Evolutionary conservation across 306 rosid genomes (phyloP), one percentile per base, ranked within the genome.

Genomic region (Lathyrus tuberosus): DNA sequence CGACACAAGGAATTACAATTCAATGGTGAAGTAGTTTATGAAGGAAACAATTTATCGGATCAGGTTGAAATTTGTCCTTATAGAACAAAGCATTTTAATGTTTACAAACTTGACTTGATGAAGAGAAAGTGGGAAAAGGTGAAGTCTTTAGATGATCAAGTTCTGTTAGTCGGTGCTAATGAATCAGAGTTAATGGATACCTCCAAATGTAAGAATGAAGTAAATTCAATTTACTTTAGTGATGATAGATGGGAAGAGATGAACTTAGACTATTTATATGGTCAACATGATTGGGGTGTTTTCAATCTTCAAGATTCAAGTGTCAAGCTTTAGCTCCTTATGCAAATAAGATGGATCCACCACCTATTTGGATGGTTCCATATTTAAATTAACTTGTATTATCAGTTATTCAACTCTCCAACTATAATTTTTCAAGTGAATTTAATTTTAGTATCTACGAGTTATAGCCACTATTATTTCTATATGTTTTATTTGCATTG

Each of bases 281-380:
- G n/a, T n/a, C n/a, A n/a, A n/a, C n/a, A n/a, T n/a, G n/a, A n/a
- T n/a, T 64, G 53, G 46, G 77, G 77, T 37, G 31, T 62, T 72
- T 62, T 62, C 18, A 62, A 7, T 22, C 62, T 72, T 62, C 40
- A 72, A 47, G 42, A 72, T 47, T 3, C 1, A 35, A 46, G 61
- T 61, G 8, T 72, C 8, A 72, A 35, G 17, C 33, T 16, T 13
- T 61, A 0, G 10, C n/a, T 61, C 51, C 69, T 0, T 7, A 14
- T 48, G 4, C 3, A 20, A 1, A 9, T 20, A 72, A 35, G 52
- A 35, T 72, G 37, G 12, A 72, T 61, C 52, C 53, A 48, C 62
- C 76, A 5, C 69, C 69, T 14, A 38, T 62, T 48, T 62, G 69
- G 69, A 35, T 62, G 11, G 13, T 72, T 62, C 76, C 54, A n/a